Evolutionary conservation across 495 filamentous ascomycete species (phyloP).

Genomic region (Evansstolkia leycettana): DNA sequence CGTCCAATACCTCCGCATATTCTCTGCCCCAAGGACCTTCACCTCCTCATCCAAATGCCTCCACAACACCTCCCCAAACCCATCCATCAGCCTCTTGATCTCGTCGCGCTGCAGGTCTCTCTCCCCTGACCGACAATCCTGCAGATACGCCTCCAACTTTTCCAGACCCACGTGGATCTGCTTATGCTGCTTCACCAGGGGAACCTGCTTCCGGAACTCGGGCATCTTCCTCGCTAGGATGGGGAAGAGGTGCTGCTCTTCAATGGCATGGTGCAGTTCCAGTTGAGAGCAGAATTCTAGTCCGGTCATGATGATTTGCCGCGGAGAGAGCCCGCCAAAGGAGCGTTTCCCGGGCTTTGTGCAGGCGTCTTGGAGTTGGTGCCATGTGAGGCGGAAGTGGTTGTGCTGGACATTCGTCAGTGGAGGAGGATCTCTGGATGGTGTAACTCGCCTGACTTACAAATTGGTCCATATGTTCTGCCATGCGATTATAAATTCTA

Average conservation of each 20-base stretch:
- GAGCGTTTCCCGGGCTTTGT: slow-evolving; percentile 41
- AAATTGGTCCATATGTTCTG: slow-evolving; percentile 68
- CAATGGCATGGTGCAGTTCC: slow-evolving; percentile 68
- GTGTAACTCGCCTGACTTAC: slow-evolving; percentile 28
- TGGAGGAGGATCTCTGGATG: background rate
- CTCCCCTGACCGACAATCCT: slow-evolving; percentile 49
- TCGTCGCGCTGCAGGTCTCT: slow-evolving; percentile 53
- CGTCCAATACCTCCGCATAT: slow-evolving; percentile 80
- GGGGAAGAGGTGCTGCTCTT: slow-evolving; percentile 77
- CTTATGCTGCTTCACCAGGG: slow-evolving; percentile 66
- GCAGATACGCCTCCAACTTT: slow-evolving; percentile 54
- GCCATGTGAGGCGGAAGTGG: slow-evolving; percentile 66
- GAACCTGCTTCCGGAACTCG: slow-evolving; percentile 52
- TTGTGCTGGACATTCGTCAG: slow-evolving; percentile 42
- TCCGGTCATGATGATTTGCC: slow-evolving; percentile 50
- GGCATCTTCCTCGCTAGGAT: slow-evolving; percentile 70
- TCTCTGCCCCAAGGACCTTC: slow-evolving; percentile 57
- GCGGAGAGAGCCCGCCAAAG: slow-evolving; percentile 43
- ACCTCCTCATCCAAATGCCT: slow-evolving; percentile 67
- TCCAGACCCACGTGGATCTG: slow-evolving; percentile 76
- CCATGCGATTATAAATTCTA: slow-evolving; percentile 54
- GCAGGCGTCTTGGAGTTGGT: slow-evolving; percentile 51
- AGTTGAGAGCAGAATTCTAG: slow-evolving; percentile 57
- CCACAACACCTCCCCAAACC: slow-evolving; percentile 56
- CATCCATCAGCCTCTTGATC: slow-evolving; percentile 58